phyloP scores from a whole-genome alignment of 2,329 filamentous ascomycete species.

The Rhynchosporium graminicola region DNA sequence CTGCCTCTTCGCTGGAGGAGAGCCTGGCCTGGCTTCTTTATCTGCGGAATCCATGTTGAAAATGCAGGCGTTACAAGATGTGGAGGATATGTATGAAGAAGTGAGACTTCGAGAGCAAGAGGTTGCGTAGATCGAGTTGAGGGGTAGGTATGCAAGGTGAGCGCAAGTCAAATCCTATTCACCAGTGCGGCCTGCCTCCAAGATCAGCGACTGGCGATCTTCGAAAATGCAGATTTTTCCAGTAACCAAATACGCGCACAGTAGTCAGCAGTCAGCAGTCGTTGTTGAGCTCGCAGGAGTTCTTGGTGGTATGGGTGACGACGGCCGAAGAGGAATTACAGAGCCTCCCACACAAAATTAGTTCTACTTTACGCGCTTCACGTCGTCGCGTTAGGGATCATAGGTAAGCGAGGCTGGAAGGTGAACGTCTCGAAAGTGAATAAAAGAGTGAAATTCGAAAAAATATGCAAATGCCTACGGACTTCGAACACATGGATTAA shows the following conservation, averaged over 20 bases:
- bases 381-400: slow-evolving; percentile 13
- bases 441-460: not conserved
- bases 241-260: not conserved
- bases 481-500: not conserved
- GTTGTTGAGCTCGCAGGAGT: not conserved
- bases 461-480: not conserved
- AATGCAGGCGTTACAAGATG: not conserved
- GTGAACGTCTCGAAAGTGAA: not conserved
- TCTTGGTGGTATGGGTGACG: not conserved
- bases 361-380: slow-evolving; percentile 14
- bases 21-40: slow-evolving; percentile 26
- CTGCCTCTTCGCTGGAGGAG: slow-evolving; percentile 39
- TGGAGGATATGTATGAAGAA: not conserved
- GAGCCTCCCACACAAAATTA: slow-evolving; percentile 3
- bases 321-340: not conserved
- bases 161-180: slow-evolving; percentile 4
- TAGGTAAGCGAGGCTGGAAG: slow-evolving; percentile 13
- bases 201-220: not conserved
- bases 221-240: not conserved
- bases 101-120: not conserved
- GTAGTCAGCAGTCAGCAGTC: not conserved
- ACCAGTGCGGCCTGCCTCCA: slow-evolving; percentile 8
- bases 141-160: slow-evolving; percentile 13
- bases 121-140: slow-evolving; percentile 3
- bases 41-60: slow-evolving; percentile 31